Conservation (phyloP, 306 rosid genomes). For the Herpetospermum pedunculosum region DNA sequence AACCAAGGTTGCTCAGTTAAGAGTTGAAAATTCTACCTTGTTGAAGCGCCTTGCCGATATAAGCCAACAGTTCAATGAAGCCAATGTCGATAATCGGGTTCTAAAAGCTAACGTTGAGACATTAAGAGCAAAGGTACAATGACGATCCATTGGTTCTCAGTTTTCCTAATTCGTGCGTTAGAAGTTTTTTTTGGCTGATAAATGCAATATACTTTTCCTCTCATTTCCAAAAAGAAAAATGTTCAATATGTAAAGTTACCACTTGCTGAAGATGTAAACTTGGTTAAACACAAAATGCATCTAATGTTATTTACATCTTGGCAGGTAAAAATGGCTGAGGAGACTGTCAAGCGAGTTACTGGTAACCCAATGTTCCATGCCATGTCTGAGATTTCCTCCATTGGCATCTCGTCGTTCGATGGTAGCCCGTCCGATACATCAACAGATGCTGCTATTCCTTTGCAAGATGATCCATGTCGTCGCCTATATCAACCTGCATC, state of each 20-base stretch:
- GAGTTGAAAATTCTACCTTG: constrained; percentile 73
- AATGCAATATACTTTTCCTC: background rate
- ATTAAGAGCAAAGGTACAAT: constrained; percentile 77
- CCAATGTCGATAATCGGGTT: constrained; percentile 83
- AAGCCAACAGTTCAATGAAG: constrained; percentile 44
- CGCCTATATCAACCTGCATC: constrained; percentile 36
- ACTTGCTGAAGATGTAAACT: background rate
- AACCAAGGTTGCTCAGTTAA: constrained; percentile 61
- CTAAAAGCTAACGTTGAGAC: constrained; percentile 83
- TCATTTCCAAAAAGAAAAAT: background rate
- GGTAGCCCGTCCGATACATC: constrained; percentile 73
- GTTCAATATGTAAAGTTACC: background rate
- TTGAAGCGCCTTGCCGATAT: constrained; percentile 61
- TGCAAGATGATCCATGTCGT: constrained; percentile 47
- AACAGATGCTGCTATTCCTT: constrained; percentile 48
- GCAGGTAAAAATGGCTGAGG: constrained; percentile 89
- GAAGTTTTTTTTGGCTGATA: background rate
- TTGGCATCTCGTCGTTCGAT: constrained; percentile 42
- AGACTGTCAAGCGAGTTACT: constrained; percentile 55
- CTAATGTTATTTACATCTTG: background rate
- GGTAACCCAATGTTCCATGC: constrained; percentile 47
- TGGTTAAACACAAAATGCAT: background rate
- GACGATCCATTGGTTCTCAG: background rate
- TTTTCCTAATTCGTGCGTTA: background rate
- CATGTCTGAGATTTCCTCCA: constrained; percentile 48